A percentile compares a stretch with the other conserved stretches of the same genome.
Evolutionary conservation across 495 filamentous ascomycete species (phyloP).

Genomic region (Podospora tetraspora): DNA sequence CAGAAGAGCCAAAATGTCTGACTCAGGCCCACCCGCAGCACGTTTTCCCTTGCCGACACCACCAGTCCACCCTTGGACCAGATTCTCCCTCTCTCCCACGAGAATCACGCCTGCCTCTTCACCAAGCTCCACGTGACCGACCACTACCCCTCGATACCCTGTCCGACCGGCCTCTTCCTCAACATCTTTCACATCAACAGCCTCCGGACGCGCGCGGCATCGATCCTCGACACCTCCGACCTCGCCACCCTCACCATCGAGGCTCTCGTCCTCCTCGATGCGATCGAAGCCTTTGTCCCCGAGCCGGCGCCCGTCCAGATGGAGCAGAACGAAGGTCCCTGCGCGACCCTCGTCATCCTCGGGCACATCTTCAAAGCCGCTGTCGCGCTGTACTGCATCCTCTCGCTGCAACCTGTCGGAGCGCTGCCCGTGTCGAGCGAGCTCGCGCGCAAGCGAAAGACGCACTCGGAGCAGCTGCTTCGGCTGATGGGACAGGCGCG

Average conservation of each 20-base stretch:
- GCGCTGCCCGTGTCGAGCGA: not conserved
- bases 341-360: slow-evolving; percentile 4
- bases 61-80: slow-evolving; percentile 29
- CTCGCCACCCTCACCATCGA: not conserved
- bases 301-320: too few relatives aligned
- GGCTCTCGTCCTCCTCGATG: not conserved
- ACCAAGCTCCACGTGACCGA: slow-evolving; percentile 14
- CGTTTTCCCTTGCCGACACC: slow-evolving; percentile 29
- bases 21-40: slow-evolving; percentile 12
- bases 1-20: not conserved
- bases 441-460: not conserved
- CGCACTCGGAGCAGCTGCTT: not conserved
- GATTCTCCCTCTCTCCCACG: slow-evolving; percentile 12
- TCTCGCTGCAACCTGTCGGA: slow-evolving; percentile 16
- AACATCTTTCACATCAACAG: slow-evolving; percentile 28
- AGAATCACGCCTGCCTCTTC: slow-evolving; percentile 14
- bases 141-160: slow-evolving; percentile 21
- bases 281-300: not conserved
- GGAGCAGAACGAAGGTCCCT: not conserved
- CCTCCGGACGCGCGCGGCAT: slow-evolving; percentile 21
- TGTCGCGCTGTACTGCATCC: slow-evolving; percentile 32
- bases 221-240: slow-evolving; percentile 1
- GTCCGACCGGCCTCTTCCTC: slow-evolving; percentile 17
- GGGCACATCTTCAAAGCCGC: slow-evolving; percentile 23
- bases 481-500: not conserved